phyloP scores from a whole-genome alignment of 1,139 yeast species.

The Schizosaccharomyces versatilis region DNA sequence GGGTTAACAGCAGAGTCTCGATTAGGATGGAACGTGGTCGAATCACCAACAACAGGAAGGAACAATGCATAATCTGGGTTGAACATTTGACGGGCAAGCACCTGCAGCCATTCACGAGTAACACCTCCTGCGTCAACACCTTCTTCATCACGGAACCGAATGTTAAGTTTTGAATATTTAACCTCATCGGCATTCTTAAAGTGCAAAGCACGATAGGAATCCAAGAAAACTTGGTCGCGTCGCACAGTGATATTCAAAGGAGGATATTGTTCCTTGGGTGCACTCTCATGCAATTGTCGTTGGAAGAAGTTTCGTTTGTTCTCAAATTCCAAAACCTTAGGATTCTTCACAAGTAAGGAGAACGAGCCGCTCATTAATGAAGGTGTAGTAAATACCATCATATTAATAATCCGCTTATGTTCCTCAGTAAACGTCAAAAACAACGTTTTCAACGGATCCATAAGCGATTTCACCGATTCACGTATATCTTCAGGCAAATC shows the following conservation, averaged over 20 bases:
- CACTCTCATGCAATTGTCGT: slow-evolving; percentile 36
- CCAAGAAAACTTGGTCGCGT: slow-evolving; percentile 80
- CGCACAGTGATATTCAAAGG: slow-evolving; percentile 47
- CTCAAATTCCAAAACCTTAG: slow-evolving; percentile 81
- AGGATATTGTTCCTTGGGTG: slow-evolving; percentile 16
- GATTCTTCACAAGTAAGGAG: slow-evolving; percentile 69
- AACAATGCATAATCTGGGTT: slow-evolving; percentile 90
- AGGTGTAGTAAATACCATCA: slow-evolving; percentile 79
- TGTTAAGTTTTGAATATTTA: slow-evolving; percentile 49
- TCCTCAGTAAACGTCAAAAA: slow-evolving; percentile 78
- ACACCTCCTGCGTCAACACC: slow-evolving; percentile 98
- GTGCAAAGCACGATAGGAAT: slow-evolving; percentile 65
- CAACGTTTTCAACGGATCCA: slow-evolving; percentile 52
- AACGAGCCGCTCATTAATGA: slow-evolving; percentile 93
- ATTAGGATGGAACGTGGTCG: slow-evolving; percentile 88
- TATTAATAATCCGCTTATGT: slow-evolving; percentile 71
- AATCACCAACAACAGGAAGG: slow-evolving; percentile 77
- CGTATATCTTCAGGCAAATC: slow-evolving; percentile 16
- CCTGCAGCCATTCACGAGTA: slow-evolving; percentile 94
- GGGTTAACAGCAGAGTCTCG: slow-evolving; percentile 83
- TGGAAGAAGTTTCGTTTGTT: slow-evolving; percentile 76
- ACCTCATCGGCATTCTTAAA: slow-evolving; percentile 63
- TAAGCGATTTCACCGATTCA: slow-evolving; percentile 25
- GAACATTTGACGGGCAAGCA: slow-evolving; percentile 80
- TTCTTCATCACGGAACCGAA: slow-evolving; percentile 73